phyloP scores from a whole-genome alignment of 1,139 yeast species.

The Debaryomyces psychrophilus region DNA sequence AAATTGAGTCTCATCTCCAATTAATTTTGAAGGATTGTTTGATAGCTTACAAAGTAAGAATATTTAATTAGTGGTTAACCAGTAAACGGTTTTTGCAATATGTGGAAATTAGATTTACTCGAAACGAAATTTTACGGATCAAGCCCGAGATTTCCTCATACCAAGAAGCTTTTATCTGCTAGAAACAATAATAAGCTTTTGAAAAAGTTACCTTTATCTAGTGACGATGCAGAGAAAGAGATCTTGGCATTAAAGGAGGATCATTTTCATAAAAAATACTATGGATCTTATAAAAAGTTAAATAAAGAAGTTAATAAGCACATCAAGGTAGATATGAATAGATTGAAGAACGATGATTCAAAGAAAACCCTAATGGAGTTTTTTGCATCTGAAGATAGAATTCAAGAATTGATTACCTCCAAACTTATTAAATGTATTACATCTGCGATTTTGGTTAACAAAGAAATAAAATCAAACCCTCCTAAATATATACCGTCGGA shows the following conservation, averaged over 20 bases:
- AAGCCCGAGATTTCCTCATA: constrained; percentile 57
- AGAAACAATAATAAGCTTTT: constrained; percentile 49
- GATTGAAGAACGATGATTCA: constrained; percentile 22
- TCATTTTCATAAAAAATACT: constrained; percentile 53
- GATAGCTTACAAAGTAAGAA: background rate
- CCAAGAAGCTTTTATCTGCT: constrained; percentile 52
- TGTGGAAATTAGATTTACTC: constrained; percentile 56
- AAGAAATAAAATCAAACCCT: constrained; percentile 32
- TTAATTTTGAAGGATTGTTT: constrained; percentile 8
- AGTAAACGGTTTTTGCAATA: constrained; percentile 15
- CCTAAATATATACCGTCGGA: constrained; percentile 37
- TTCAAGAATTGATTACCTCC: constrained; percentile 34
- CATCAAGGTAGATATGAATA: constrained; percentile 27
- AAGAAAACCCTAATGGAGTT: constrained; percentile 25
- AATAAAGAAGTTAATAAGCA: constrained; percentile 36
- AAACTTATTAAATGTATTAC: constrained; percentile 35
- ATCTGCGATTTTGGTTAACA: constrained; percentile 27
- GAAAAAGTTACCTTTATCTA: constrained; percentile 41
- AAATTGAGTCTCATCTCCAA: constrained; percentile 18
- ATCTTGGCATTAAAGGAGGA: constrained; percentile 50
- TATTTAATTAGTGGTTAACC: background rate
- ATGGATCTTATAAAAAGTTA: constrained; percentile 49
- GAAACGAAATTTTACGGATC: constrained; percentile 49
- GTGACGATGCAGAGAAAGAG: constrained; percentile 46
- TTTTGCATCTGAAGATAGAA: constrained; percentile 21